Conservation (phyloP, 2,329 filamentous ascomycete genomes). For the Xylogone sp. region DNA sequence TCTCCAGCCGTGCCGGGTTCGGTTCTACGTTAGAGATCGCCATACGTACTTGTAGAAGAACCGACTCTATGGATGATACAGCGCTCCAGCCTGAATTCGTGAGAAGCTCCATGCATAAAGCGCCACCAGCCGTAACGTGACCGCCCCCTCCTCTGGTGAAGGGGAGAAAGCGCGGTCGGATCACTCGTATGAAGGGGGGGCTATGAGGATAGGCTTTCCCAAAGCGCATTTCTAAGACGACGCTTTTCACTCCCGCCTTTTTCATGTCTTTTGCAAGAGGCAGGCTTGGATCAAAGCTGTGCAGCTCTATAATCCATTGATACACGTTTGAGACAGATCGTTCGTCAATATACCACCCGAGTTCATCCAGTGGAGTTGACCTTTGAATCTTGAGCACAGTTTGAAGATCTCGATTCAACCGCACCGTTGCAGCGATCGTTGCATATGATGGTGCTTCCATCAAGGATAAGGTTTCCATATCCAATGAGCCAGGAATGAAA, state of each 20-base stretch:
- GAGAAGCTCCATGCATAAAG: conserved; percentile 79
- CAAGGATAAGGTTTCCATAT: conserved; percentile 57
- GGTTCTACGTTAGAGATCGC: conserved; percentile 69
- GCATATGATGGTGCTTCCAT: conserved; percentile 66
- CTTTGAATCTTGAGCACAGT: conserved; percentile 62
- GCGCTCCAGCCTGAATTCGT: conserved; percentile 82
- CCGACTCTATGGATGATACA: conserved; percentile 68
- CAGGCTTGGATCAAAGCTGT: conserved; percentile 68
- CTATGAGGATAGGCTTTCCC: conserved; percentile 70
- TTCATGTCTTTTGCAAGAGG: conserved; percentile 76
- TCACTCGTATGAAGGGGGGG: conserved; percentile 80
- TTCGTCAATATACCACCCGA: conserved; percentile 81
- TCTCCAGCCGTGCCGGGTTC: conserved; percentile 64
- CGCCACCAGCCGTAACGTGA: conserved; percentile 79
- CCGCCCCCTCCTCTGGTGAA: conserved; percentile 75
- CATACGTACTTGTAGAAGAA: conserved; percentile 76
- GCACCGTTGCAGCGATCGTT: conserved; percentile 54
- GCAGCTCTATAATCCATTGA: conserved; percentile 88
- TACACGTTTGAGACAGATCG: conserved; percentile 57
- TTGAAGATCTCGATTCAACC: conserved; percentile 62
- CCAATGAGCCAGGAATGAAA: conserved; percentile 66
- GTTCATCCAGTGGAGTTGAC: conserved; percentile 53
- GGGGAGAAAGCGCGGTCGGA: conserved; percentile 73
- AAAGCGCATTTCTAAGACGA: conserved; percentile 82
- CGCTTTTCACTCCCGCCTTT: conserved; percentile 52